Evolutionary conservation across 345 rosid species (phyloP).

Genomic region (Geranium brycei): DNA sequence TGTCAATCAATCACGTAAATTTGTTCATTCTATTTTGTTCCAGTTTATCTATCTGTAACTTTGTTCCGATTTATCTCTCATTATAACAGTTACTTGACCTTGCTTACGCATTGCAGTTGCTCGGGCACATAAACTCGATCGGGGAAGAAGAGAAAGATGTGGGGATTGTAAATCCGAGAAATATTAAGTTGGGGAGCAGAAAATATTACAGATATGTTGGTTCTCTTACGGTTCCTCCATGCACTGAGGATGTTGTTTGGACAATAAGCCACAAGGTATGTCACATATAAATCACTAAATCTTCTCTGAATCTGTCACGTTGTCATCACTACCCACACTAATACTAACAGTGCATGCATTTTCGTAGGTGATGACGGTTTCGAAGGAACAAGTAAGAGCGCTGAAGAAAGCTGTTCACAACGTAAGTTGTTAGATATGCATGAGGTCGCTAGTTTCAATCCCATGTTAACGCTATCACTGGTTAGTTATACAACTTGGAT

Average conservation of each 20-base stretch:
- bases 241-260: constrained; percentile 70
- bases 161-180: constrained; percentile 41
- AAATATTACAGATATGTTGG: constrained; percentile 56
- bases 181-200: constrained; percentile 32
- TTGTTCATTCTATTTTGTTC: no score
- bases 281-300: no score
- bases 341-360: background rate
- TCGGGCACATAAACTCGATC: background rate
- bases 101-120: no score
- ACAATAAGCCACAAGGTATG: constrained; percentile 24
- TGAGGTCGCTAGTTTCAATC: no score
- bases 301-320: no score
- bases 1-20: no score
- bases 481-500: no score
- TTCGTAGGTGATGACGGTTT: constrained; percentile 46
- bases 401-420: constrained; percentile 43
- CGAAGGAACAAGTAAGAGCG: constrained; percentile 43
- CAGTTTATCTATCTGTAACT: no score
- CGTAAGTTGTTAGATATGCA: constrained; percentile 1
- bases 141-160: constrained; percentile 14
- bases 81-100: no score
- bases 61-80: no score
- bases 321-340: no score
- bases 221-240: constrained; percentile 58
- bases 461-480: no score